phyloP scores from a whole-genome alignment of 768 basidiomycete genomes.

The Tulasnella calospora region DNA sequence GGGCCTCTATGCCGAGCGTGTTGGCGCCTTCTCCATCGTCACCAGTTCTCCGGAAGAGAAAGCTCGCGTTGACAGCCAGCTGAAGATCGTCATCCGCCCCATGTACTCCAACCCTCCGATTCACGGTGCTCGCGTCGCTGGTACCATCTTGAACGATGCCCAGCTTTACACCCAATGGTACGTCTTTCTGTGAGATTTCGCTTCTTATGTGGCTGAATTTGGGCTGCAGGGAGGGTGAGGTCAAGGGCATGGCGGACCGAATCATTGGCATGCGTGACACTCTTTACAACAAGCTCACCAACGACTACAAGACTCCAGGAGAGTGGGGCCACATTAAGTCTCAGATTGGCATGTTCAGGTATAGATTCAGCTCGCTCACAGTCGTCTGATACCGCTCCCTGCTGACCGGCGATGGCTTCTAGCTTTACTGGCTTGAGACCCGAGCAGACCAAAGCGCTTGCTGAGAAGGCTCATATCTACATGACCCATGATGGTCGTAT shows the following conservation, averaged over 20 bases:
- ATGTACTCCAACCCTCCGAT: slow-evolving; percentile 98
- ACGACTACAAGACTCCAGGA: slow-evolving; percentile 83
- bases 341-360: slow-evolving; percentile 99
- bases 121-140: slow-evolving; percentile 83
- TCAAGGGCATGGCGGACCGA: slow-evolving; percentile 92
- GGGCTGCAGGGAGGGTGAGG: slow-evolving; percentile 67
- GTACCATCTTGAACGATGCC: slow-evolving; percentile 68
- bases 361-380: slow-evolving; percentile 28
- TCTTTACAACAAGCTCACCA: slow-evolving; percentile 68
- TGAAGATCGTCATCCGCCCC: slow-evolving; percentile 92
- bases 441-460: slow-evolving; percentile 72
- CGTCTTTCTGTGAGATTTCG: slow-evolving; percentile 23
- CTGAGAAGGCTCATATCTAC: slow-evolving; percentile 86
- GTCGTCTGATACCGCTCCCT: no score
- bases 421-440: slow-evolving; percentile 84
- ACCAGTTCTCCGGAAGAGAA: slow-evolving; percentile 66
- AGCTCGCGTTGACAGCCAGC: slow-evolving; percentile 83
- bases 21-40: slow-evolving; percentile 89
- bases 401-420: slow-evolving; percentile 16
- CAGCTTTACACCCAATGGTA: slow-evolving; percentile 75
- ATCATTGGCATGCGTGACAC: slow-evolving; percentile 90
- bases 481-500: slow-evolving; percentile 93
- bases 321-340: slow-evolving; percentile 92
- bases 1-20: slow-evolving; percentile 97
- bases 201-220: not conserved